Evolutionary conservation across 2,329 filamentous ascomycete species (phyloP).

Genomic region (Cordyceps militaris): DNA sequence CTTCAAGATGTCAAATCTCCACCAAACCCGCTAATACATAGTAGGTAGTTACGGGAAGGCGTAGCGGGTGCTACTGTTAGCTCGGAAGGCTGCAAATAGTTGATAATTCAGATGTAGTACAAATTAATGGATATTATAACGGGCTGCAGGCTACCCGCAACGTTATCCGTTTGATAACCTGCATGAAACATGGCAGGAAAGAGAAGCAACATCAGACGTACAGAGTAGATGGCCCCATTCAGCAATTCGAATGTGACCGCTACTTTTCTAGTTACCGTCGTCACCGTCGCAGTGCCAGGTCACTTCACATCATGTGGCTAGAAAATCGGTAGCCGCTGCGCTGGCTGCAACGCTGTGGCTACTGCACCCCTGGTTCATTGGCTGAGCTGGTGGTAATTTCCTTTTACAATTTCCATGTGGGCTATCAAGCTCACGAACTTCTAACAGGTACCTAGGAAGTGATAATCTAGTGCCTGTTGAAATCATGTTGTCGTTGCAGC

Average conservation of each 20-base stretch:
- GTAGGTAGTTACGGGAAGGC: too few species aligned
- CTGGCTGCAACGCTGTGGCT: neutral
- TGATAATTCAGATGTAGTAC: too few species aligned
- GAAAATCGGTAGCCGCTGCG: neutral
- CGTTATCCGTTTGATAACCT: neutral
- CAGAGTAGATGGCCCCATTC: neutral
- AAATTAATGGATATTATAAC: too few species aligned
- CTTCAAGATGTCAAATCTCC: neutral
- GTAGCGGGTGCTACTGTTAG: neutral
- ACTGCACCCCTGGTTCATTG: conserved; percentile 7
- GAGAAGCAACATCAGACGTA: neutral
- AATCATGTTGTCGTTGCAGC: too few species aligned
- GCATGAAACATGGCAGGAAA: neutral
- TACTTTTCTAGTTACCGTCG: neutral
- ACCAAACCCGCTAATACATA: neutral
- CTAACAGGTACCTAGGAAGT: too few species aligned
- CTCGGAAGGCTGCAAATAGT: too few species aligned
- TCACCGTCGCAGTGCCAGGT: neutral
- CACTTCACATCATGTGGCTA: neutral
- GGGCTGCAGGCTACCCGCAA: neutral
- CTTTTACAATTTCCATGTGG: neutral
- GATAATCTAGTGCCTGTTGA: too few species aligned
- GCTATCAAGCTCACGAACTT: too few species aligned
- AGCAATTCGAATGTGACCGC: neutral
- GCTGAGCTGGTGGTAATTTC: conserved; percentile 4